These are phyloP conservation scores for Colletotrichum cuscutae DNA, from an alignment of 2,329 filamentous ascomycete species.

Conservation along the genomic window DNA sequence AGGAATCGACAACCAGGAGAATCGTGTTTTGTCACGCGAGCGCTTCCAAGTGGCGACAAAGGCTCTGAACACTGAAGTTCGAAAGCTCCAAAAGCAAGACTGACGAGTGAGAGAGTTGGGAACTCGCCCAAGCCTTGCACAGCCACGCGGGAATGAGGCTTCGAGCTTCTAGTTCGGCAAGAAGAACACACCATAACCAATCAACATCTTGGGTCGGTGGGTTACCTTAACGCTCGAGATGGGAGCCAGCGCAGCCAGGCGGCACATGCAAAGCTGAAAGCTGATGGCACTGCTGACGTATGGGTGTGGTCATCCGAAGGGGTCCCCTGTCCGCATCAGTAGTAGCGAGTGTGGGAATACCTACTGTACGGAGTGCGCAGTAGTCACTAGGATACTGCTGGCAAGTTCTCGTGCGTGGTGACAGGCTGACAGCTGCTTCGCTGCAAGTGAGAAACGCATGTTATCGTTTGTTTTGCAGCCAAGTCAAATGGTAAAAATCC, in stretches of 20 bases:
- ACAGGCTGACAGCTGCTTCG: not conserved
- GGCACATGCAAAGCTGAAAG: constrained; percentile 12
- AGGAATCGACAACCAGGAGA: not conserved
- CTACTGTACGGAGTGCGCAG: not conserved
- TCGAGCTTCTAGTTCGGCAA: constrained; percentile 5
- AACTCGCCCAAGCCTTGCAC: constrained; percentile 23
- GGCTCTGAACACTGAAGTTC: not conserved
- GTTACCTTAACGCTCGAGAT: not conserved
- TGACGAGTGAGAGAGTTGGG: not conserved
- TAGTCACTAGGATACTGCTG: not conserved
- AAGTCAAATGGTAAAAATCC: not conserved
- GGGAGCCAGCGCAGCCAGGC: constrained; percentile 5
- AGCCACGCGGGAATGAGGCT: constrained; percentile 23
- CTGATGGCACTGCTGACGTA: constrained; percentile 13
- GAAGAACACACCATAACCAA: constrained; percentile 7
- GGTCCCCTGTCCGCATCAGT: not conserved
- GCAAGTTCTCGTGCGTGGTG: not conserved
- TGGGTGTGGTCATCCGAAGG: not conserved
- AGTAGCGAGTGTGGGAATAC: not conserved
- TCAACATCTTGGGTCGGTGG: not conserved
- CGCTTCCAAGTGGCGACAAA: constrained; percentile 19
- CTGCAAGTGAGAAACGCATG: not conserved
- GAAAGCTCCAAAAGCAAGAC: not conserved
- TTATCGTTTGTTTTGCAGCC: not conserved
- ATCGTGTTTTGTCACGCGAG: constrained; percentile 20